Conservation (phyloP, 140 eudicot species). For the Ambrosia hybrid region DNA sequence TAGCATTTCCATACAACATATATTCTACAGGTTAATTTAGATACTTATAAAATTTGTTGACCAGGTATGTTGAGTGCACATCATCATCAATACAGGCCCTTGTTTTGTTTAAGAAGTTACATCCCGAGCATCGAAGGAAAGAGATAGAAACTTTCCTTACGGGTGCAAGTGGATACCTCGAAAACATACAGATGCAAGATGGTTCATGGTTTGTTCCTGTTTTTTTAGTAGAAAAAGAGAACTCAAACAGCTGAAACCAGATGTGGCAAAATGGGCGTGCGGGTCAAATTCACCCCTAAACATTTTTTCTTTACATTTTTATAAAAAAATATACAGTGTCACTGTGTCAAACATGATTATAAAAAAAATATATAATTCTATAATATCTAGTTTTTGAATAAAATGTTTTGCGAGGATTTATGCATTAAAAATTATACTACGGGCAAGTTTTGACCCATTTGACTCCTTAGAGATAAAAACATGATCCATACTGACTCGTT, state of each 20-base stretch:
- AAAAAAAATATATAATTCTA: background rate
- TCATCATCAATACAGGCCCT: conserved; percentile 75
- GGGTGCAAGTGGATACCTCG: conserved; percentile 53
- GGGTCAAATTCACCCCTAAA: background rate
- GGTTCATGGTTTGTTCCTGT: conserved; percentile 70
- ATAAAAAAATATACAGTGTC: background rate
- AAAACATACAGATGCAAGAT: conserved; percentile 63
- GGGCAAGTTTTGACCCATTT: background rate
- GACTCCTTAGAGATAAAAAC: background rate
- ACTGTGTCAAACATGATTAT: background rate
- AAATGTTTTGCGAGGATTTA: background rate
- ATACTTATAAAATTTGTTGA: conserved; percentile 18
- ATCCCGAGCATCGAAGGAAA: conserved; percentile 66
- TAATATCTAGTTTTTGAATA: background rate
- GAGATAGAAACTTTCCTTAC: conserved; percentile 60
- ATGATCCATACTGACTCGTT: background rate
- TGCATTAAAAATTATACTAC: background rate
- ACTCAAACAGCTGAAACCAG: background rate
- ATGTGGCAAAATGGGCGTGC: background rate
- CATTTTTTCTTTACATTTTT: background rate
- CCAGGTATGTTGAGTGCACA: conserved; percentile 89
- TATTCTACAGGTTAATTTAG: background rate
- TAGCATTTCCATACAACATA: background rate
- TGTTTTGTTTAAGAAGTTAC: conserved; percentile 58
- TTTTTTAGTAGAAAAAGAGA: background rate